Conservation (phyloP, 108 stramenopile species). For the Nannochloropsis salina region DNA sequence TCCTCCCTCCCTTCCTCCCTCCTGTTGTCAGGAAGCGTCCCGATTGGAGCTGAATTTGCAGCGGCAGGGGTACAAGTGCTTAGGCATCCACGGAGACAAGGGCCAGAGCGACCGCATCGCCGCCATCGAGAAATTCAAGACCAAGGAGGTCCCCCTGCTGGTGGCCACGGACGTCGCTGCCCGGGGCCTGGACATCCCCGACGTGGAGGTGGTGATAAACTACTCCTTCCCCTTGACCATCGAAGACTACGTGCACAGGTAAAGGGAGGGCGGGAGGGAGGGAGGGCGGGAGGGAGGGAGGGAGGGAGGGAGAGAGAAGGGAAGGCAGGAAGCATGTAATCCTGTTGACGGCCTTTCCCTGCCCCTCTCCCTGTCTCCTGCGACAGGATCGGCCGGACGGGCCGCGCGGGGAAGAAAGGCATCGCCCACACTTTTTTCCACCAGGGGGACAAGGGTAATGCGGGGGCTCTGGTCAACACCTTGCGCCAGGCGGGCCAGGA, state of each 20-base stretch:
- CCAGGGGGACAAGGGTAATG: slow-evolving; percentile 84
- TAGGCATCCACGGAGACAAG: slow-evolving; percentile 96
- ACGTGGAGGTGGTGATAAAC: slow-evolving; percentile 93
- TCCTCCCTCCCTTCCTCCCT: slow-evolving; percentile 1
- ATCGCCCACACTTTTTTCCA: slow-evolving; percentile 88
- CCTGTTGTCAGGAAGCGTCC: slow-evolving; percentile 67
- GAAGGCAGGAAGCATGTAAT: neutral
- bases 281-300: neutral
- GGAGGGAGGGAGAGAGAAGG: neutral
- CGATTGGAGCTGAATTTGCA: slow-evolving; percentile 70
- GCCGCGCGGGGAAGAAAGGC: slow-evolving; percentile 63
- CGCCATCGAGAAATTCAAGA: slow-evolving; percentile 84
- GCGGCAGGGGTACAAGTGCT: slow-evolving; percentile 73
- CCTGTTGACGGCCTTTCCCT: neutral
- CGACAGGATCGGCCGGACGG: slow-evolving; percentile 83
- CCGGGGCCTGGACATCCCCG: slow-evolving; percentile 92
- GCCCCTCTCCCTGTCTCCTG: neutral
- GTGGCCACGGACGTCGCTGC: slow-evolving; percentile 97
- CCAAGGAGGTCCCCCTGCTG: slow-evolving; percentile 66
- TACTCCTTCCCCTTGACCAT: slow-evolving; percentile 94
- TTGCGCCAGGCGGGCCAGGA: slow-evolving; percentile 78
- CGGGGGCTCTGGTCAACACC: slow-evolving; percentile 86
- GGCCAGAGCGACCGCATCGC: slow-evolving; percentile 75
- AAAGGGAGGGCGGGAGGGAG: neutral
- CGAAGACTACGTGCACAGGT: slow-evolving; percentile 79